A percentile compares a stretch with the other conserved stretches of the same genome.
phyloP scores from a whole-genome alignment of 2,329 filamentous ascomycete species.

The Biscogniauxia marginata region DNA sequence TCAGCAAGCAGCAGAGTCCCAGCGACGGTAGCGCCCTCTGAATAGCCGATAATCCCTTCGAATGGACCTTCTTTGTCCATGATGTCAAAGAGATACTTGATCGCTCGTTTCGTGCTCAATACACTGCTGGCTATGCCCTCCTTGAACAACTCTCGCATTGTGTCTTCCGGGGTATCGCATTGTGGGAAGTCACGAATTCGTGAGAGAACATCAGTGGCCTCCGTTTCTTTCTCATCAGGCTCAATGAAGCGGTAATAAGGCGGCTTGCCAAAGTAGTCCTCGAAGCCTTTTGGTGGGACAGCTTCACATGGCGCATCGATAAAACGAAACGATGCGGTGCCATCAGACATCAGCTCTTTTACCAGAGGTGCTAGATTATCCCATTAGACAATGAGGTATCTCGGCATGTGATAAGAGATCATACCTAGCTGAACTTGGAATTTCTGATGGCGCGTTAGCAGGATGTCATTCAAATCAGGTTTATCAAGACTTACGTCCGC shows the following conservation, averaged over 20 bases:
- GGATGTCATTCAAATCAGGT: slow-evolving; percentile 1
- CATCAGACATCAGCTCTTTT: slow-evolving; percentile 46
- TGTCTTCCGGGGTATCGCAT: slow-evolving; percentile 52
- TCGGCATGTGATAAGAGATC: slow-evolving; percentile 7
- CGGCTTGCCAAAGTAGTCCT: slow-evolving; percentile 55
- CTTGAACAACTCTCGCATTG: slow-evolving; percentile 50
- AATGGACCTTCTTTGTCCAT: slow-evolving; percentile 34
- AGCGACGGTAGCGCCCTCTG: slow-evolving; percentile 32
- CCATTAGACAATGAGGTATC: slow-evolving; percentile 15
- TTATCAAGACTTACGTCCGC: slow-evolving; percentile 35
- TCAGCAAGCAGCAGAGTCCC: slow-evolving; percentile 31
- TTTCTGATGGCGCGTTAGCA: slow-evolving; percentile 40
- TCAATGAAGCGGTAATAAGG: slow-evolving; percentile 58
- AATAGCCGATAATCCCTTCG: slow-evolving; percentile 33
- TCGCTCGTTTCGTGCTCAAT: slow-evolving; percentile 39
- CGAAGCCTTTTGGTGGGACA: slow-evolving; percentile 51
- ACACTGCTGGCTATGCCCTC: slow-evolving; percentile 39
- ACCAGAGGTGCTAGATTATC: slow-evolving; percentile 43
- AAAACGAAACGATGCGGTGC: slow-evolving; percentile 49
- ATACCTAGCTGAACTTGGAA: slow-evolving; percentile 54
- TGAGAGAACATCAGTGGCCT: slow-evolving; percentile 46
- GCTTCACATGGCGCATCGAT: slow-evolving; percentile 51
- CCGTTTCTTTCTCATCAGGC: slow-evolving; percentile 41
- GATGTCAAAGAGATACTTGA: slow-evolving; percentile 39
- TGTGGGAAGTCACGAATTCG: slow-evolving; percentile 55